These are phyloP conservation scores for Musa beccarii DNA, from an alignment of 176 grass and related monocot species.

Conservation along the genomic window DNA sequence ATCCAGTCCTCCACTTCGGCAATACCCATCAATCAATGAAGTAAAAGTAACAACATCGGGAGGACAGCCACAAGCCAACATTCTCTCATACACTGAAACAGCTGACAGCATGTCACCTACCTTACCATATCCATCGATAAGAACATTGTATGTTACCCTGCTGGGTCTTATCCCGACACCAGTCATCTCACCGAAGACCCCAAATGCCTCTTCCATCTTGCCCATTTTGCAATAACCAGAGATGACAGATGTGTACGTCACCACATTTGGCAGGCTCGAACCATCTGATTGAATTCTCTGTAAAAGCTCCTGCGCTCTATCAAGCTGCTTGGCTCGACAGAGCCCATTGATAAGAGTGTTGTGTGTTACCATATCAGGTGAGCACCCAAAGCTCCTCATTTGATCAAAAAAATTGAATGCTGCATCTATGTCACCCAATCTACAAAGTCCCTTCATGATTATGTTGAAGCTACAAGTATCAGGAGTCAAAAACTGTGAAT, in stretches of 20 bases:
- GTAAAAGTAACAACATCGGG: conserved; percentile 88
- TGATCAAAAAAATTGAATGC: conserved; percentile 50
- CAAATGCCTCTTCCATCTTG: conserved; percentile 50
- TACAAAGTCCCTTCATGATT: conserved; percentile 60
- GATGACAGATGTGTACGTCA: conserved; percentile 83
- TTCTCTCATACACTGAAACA: conserved; percentile 54
- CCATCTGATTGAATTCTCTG: conserved; percentile 51
- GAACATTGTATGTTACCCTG: conserved; percentile 71
- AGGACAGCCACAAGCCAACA: conserved; percentile 41
- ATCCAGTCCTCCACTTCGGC: conserved; percentile 54
- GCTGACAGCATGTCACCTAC: conserved; percentile 43
- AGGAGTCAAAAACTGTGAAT: conserved; percentile 27
- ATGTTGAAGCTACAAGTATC: conserved; percentile 84
- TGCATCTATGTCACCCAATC: conserved; percentile 44
- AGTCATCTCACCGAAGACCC: conserved; percentile 70
- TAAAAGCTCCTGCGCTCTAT: conserved; percentile 49
- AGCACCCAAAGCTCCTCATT: conserved; percentile 60
- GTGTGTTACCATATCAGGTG: conserved; percentile 58
- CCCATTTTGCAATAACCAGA: conserved; percentile 63
- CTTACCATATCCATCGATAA: conserved; percentile 91
- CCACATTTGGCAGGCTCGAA: conserved; percentile 53
- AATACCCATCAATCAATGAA: conserved; percentile 93
- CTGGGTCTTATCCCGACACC: conserved; percentile 44
- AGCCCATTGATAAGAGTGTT: conserved; percentile 83
- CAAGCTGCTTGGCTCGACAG: conserved; percentile 44